These are phyloP conservation scores for Fusarium udum DNA, from an alignment of 2,329 filamentous ascomycete species.

Conservation along the genomic window DNA sequence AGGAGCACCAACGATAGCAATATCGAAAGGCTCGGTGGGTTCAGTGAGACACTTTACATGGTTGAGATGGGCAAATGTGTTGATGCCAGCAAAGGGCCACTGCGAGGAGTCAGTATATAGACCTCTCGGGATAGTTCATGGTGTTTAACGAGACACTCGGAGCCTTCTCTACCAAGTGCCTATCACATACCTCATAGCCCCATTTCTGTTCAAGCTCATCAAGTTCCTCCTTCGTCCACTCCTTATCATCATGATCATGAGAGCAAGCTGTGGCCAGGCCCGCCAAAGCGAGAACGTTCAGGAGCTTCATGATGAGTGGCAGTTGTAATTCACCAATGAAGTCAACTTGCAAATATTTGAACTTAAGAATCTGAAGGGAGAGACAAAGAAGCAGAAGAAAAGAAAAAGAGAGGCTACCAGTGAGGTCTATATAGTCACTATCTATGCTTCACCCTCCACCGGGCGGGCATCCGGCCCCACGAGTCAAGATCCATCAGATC, in stretches of 20 bases:
- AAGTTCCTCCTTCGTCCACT: constrained; percentile 61
- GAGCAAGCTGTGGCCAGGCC: constrained; percentile 43
- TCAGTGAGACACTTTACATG: constrained; percentile 75
- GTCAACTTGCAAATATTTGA: not conserved
- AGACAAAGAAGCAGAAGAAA: not conserved
- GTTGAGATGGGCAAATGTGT: constrained; percentile 76
- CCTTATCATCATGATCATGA: constrained; percentile 50
- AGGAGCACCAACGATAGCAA: constrained; percentile 76
- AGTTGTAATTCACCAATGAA: not conserved
- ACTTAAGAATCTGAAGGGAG: not conserved
- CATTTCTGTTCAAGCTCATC: constrained; percentile 66
- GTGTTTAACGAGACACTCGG: not conserved
- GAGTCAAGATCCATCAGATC: constrained; percentile 24
- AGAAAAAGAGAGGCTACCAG: not conserved
- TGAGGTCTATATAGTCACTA: constrained; percentile 29
- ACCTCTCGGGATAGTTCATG: not conserved
- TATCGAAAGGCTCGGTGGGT: constrained; percentile 71
- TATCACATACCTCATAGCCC: constrained; percentile 61
- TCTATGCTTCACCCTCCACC: constrained; percentile 14
- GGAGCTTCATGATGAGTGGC: constrained; percentile 43
- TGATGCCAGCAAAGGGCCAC: constrained; percentile 74
- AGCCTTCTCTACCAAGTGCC: not conserved
- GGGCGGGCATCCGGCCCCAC: constrained; percentile 26
- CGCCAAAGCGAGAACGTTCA: constrained; percentile 42
- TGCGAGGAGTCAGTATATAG: constrained; percentile 25